Conservation (phyloP, 129 eudicot genomes). For the Flaveria brownii region DNA sequence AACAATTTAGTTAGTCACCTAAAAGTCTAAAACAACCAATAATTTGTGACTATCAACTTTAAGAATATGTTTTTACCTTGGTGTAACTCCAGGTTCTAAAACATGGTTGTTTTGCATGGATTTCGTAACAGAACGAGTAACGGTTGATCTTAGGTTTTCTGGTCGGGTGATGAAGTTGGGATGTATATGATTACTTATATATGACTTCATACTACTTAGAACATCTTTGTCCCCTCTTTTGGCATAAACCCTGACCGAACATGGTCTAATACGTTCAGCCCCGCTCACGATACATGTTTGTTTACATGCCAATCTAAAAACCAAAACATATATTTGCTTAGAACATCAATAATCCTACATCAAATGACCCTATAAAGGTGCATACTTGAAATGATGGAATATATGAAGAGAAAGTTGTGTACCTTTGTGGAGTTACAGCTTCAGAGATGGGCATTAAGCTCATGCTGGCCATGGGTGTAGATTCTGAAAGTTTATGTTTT, state of each 20-base stretch:
- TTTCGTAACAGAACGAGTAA: background rate
- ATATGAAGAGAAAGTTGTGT: background rate
- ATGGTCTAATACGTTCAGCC: background rate
- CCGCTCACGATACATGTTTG: background rate
- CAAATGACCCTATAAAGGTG: no score
- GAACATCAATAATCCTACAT: slow-evolving; percentile 1
- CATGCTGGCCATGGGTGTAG: slow-evolving; percentile 21
- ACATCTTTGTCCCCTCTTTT: background rate
- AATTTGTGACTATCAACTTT: background rate
- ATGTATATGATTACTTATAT: background rate
- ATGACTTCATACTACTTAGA: no score
- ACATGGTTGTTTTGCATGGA: background rate
- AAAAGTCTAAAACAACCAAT: background rate
- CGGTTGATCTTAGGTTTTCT: slow-evolving; percentile 11
- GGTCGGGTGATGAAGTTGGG: slow-evolving; percentile 8
- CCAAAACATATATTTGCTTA: slow-evolving; percentile 21
- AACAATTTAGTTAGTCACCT: background rate
- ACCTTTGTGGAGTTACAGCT: slow-evolving; percentile 12
- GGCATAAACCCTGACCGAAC: background rate
- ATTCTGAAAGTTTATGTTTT: slow-evolving; percentile 2
- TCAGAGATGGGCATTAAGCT: slow-evolving; percentile 10
- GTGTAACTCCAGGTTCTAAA: slow-evolving; percentile 23
- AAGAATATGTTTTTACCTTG: slow-evolving; percentile 14
- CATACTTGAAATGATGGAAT: background rate
- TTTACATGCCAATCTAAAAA: slow-evolving; percentile 19